Evolutionary conservation across 2,329 filamentous ascomycete species (phyloP), one percentile per base, ranked within the genome.

Genomic region (Mycosphaerella sp.): DNA sequence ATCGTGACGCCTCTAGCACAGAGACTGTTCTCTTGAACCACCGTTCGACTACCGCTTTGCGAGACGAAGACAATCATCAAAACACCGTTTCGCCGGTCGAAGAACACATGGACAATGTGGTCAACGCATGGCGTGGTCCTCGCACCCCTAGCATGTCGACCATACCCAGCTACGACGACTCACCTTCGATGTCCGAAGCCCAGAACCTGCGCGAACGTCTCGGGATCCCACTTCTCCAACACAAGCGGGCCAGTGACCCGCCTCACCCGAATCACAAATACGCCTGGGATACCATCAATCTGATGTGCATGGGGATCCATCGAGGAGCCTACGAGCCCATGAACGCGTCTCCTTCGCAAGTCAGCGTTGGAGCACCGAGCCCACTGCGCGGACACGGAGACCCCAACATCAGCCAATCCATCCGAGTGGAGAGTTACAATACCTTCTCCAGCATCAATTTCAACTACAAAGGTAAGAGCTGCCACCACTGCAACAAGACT

Each of bases 241-340:
- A 46, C 26, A 53, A 43, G 41, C 41, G 31, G 14, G 54, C 49
- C 2, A 38, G 32, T 10, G 48, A 55, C 23, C 51, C 48, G 4
- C 53, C 42, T 11, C 57, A 59, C 38, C 57, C 57, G 5, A 53
- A 55, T 26, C 57, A 59, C 39, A 31, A 39, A 10, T 59, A 57
- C 39, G 47, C 36, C 4, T 59, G 57, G 57, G 44, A 56, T 21
- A 54, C 54, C 2, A 49, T 51, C 36, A 57, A 57, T 39, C 17
- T 59, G 21, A 59, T 57, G 51, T 59, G 57, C 45, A 42, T 45
- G 26, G 57, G 44, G 26, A 44, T 54, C 23, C 56, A 58, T 17
- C 32, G 21, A 31, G 23, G 40, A 6, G 48, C 42, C 23, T 51
- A 51, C 29, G 43, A 42, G 34, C 45, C 49, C 23, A 34, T 39